phyloP scores from a whole-genome alignment of 1,284 basidiomycete genomes.

The Leccinum griseonigrum region DNA sequence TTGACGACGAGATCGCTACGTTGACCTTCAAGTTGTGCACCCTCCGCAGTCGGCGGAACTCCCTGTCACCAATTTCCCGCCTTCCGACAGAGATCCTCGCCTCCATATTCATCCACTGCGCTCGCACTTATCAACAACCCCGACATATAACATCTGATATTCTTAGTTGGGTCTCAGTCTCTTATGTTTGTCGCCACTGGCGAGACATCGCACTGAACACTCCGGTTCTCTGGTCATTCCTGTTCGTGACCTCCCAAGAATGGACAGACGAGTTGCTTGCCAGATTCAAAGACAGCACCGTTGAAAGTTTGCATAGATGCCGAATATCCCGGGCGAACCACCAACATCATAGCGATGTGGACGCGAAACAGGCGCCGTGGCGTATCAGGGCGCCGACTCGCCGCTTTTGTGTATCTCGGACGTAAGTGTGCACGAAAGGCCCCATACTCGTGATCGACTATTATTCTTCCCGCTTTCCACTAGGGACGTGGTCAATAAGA shows the following conservation, averaged over 20 bases:
- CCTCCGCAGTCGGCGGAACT: constrained; percentile 33
- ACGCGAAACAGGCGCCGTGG: constrained; percentile 69
- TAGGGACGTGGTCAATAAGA: constrained; percentile 52
- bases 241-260: constrained; percentile 25
- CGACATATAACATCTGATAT: neutral
- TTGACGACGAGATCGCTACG: constrained; percentile 34
- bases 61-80: constrained; percentile 29
- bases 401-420: constrained; percentile 69
- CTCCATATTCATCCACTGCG: constrained; percentile 24
- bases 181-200: constrained; percentile 38
- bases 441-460: neutral
- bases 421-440: constrained; percentile 41
- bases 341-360: constrained; percentile 57
- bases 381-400: constrained; percentile 67
- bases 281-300: constrained; percentile 34
- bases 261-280: constrained; percentile 36
- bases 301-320: constrained; percentile 29
- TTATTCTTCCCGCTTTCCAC: neutral
- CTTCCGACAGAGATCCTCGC: constrained; percentile 34
- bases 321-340: constrained; percentile 11
- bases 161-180: constrained; percentile 27
- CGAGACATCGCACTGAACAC: constrained; percentile 34
- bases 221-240: constrained; percentile 36
- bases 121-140: constrained; percentile 5
- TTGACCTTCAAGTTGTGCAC: constrained; percentile 29